These are phyloP conservation scores for Auriscalpium microsporum DNA, from an alignment of 768 basidiomycete genomes.

Conservation along the genomic window DNA sequence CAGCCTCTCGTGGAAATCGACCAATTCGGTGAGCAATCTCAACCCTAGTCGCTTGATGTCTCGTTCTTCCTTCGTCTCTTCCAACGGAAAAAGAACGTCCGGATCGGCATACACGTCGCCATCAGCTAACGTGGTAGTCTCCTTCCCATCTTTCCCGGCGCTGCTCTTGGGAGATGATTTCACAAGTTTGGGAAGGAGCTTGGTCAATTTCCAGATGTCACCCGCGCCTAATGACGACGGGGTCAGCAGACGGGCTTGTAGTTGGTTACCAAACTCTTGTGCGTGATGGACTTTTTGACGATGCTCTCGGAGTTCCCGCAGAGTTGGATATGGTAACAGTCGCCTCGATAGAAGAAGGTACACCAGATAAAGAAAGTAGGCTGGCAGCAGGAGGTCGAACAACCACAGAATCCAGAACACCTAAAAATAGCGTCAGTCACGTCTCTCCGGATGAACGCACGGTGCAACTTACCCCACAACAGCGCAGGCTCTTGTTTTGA, in stretches of 20 bases:
- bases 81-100: not conserved
- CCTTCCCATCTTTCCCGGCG: conserved; percentile 17
- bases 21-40: conserved; percentile 35
- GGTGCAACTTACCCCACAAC: conserved; percentile 40
- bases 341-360: conserved; percentile 41
- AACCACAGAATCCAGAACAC: conserved; percentile 60
- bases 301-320: conserved; percentile 44
- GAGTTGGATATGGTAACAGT: conserved; percentile 46
- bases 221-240: conserved; percentile 38
- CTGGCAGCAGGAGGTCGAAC: conserved; percentile 45
- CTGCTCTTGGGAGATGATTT: conserved; percentile 24
- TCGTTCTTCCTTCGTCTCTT: conserved; percentile 16
- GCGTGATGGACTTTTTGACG: conserved; percentile 42
- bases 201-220: conserved; percentile 48
- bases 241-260: conserved; percentile 38
- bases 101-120: no score
- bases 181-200: conserved; percentile 30
- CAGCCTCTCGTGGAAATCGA: conserved; percentile 55
- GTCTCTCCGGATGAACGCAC: not conserved
- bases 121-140: no score
- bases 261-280: conserved; percentile 40
- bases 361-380: conserved; percentile 38
- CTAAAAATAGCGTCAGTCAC: conserved; percentile 23
- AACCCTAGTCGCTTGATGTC: conserved; percentile 37
- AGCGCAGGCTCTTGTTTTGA: conserved; percentile 33